Base-by-base conservation (phyloP, 2,329 filamentous ascomycete genomes). In the Claviceps pusilla region DNA sequence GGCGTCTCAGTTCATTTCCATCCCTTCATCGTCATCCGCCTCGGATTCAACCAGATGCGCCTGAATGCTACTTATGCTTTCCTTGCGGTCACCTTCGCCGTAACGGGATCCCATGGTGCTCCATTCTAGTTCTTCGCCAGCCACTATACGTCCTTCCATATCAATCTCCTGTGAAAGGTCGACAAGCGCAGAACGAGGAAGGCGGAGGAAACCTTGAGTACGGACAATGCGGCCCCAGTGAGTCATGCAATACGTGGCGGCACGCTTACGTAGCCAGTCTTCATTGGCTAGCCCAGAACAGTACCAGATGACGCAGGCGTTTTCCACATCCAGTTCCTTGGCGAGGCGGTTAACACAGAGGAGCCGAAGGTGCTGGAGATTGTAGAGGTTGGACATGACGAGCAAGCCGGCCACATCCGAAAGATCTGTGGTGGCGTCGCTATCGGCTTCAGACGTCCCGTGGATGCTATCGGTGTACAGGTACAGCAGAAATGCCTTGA, bases 381-480 rank as follows among this genome's bases (percentile, higher is more conserved):
- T 91, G 71, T 98, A 98, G 49, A 97, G 87, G 67, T 97, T 96
- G 47, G 89, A 89, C 87, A 98, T 94, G 59, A 98, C 91, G 3
- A 98, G 78, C 68, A 98, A 82, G 9, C 93, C 91, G 0, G 93
- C 91, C 14, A 97, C 89, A 61, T 96, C 90, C 35, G 84, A 81
- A 24, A 96, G 79, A 50, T 84, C 78, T 0, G 80, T 79, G 71
- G 93, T 88, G 41, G 90, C 86, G 56, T 83, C 82, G 49, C 89
- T 73, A 49, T 74, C 72, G n/a, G 72, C 68, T 31, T 76, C 73
- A 1, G 68, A 66, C 5, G 70, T 68, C 46, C 74, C 70, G 59
- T 81, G 75, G 60, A 98, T 96, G 61, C 85, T 91, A 68, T 98
- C 93, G 0, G 93, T 96, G 69, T 98, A 98, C 1, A 98, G 79